Base-by-base conservation (phyloP, 164 flowering plant species). In the Paratinospora sagittata region DNA sequence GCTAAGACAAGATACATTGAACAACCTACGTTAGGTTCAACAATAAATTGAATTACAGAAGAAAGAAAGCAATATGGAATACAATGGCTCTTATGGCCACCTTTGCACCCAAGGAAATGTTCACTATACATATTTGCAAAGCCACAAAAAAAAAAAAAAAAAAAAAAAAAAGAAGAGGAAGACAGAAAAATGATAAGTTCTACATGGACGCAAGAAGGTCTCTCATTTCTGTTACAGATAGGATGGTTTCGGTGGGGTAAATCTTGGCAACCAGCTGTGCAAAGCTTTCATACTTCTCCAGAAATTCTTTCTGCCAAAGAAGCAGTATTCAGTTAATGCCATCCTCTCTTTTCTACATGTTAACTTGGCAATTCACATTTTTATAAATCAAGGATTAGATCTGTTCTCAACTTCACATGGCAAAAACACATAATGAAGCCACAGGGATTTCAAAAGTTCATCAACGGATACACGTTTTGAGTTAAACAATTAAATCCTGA, bases 271-370 rank as follows among this genome's bases (percentile, higher is more conserved):
- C 91, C 61, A 90, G 80, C 72, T 85, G 89, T 0, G 80, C 91
- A 78, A 92, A 92, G 79, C 90, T 86, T 27, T 90, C 96, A 70
- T 90, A 92, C 83, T 90, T 92, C 78, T 90, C 94, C 45, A 92
- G 85, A 77, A 92, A 92, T 76, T 92, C 97, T 79, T 90, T 90
- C 97, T 92, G 96, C 68, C 68, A 74, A 57, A 33, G 62, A 45
- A 27, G 73, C 45, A 69, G 33, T n/a, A 39, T 26, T 55, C 68
- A 12, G 45, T 69, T 76, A 66, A 12, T 19, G 33, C 33, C 8
- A 52, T n/a, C 4, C 5, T 65, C 21, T 33, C 8, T 6, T 14
- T 52, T 52, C 58, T 14, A 1, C 6, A 16, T n/a, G 19, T 16
- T 16, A 52, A 52, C n/a, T 52, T 19, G 21, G n/a, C 58, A 52